Conservation (phyloP, 371 early-diverging fungal species). For the Paraphysoderma sedebokerense region DNA sequence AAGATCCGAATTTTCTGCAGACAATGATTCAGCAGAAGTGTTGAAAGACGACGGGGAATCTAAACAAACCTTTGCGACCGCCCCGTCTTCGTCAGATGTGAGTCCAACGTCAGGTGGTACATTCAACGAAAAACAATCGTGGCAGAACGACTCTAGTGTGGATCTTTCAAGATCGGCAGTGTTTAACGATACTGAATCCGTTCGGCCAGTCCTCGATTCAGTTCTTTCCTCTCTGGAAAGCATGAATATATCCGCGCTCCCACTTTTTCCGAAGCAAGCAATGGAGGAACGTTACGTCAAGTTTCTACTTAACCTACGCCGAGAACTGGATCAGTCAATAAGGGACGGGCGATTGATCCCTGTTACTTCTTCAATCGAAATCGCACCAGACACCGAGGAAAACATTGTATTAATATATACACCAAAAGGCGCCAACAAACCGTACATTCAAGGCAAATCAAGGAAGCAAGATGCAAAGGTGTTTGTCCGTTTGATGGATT, state of each 20-base stretch:
- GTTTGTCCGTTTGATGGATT: conserved; percentile 54
- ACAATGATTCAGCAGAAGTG: too few species aligned
- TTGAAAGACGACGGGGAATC: too few species aligned
- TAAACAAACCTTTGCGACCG: too few species aligned
- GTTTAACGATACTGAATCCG: not conserved
- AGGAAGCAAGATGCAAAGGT: conserved; percentile 65
- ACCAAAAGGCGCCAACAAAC: conserved; percentile 30
- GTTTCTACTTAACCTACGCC: conserved; percentile 46
- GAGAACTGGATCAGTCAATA: conserved; percentile 55
- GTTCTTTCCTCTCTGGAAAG: conserved; percentile 43
- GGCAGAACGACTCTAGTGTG: too few species aligned
- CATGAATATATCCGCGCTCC: conserved; percentile 37
- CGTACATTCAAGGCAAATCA: conserved; percentile 49
- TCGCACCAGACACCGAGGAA: conserved; percentile 48
- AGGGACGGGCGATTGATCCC: conserved; percentile 51
- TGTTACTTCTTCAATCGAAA: conserved; percentile 27
- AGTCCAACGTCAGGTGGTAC: too few species aligned
- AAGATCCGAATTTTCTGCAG: too few species aligned
- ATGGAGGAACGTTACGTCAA: conserved; percentile 73
- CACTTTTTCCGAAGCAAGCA: conserved; percentile 50
- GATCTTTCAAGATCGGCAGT: not conserved
- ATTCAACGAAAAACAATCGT: too few species aligned
- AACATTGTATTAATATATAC: conserved; percentile 64
- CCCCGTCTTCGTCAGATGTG: too few species aligned
- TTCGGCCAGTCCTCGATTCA: conserved; percentile 36